Percentiles rank a stretch among this genome's conserved stretches.
Evolutionary conservation across 2,329 filamentous ascomycete genomes (phyloP).

Genomic region (Curvularia verruculosa): DNA sequence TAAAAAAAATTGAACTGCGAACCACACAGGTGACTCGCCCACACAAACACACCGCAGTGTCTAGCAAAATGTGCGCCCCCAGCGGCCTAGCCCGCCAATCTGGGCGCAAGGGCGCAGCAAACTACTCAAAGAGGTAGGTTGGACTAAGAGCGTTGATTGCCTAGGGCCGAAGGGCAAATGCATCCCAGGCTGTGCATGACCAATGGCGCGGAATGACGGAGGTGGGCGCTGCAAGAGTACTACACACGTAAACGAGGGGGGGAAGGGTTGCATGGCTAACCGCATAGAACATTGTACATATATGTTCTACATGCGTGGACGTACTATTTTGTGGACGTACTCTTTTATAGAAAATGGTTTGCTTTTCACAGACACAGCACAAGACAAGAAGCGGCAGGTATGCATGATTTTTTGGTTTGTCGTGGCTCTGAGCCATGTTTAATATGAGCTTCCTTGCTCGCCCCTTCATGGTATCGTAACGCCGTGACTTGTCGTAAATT

Average conservation of each 20-base stretch:
- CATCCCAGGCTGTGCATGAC: background rate
- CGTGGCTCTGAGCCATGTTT: background rate
- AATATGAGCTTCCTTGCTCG: background rate
- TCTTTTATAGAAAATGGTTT: too few species aligned
- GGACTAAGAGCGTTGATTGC: background rate
- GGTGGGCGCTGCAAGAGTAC: too few species aligned
- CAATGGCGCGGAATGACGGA: background rate
- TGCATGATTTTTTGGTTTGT: background rate
- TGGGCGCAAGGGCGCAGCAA: background rate
- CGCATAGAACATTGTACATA: background rate
- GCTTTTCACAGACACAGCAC: background rate
- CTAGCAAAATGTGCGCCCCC: background rate
- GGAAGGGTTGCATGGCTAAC: background rate
- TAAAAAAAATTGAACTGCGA: too few species aligned
- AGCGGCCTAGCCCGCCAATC: background rate
- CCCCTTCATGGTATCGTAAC: conserved; percentile 6
- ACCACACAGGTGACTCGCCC: background rate
- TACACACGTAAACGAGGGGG: background rate
- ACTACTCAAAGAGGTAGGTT: background rate
- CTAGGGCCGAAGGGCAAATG: background rate
- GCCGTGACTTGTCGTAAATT: conserved; percentile 9
- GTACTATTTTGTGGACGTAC: too few species aligned
- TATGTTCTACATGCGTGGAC: background rate
- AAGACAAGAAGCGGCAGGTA: background rate
- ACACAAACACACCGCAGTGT: background rate